A percentile compares a stretch with the other conserved stretches of the same genome.
Evolutionary conservation across 129 eudicot genomes (phyloP).

Genomic region (Kitagawia praeruptora): DNA sequence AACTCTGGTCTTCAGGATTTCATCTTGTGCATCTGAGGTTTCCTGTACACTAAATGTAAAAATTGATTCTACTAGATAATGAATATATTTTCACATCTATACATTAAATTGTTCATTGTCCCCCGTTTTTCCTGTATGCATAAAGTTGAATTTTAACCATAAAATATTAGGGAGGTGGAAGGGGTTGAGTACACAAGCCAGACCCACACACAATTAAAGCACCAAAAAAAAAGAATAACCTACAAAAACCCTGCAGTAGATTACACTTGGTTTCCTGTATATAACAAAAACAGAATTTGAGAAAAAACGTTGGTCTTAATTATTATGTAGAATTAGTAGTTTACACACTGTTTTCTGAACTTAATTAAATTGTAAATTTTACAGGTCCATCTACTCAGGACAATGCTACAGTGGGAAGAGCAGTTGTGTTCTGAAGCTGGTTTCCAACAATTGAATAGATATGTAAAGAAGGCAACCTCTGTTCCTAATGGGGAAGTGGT

Average conservation of each 20-base stretch:
- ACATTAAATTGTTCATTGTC: not conserved
- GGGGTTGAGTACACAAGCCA: too few species aligned
- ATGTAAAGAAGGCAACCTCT: slow-evolving; percentile 12
- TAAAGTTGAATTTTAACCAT: too few species aligned
- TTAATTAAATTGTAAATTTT: not conserved
- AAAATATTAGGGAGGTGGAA: too few species aligned
- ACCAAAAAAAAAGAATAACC: not conserved
- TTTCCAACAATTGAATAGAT: slow-evolving; percentile 20
- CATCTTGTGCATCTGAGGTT: not conserved
- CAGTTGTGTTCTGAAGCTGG: slow-evolving; percentile 83
- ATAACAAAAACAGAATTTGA: not conserved
- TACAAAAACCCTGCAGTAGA: not conserved
- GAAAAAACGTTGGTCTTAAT: not conserved
- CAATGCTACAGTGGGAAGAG: slow-evolving; percentile 98
- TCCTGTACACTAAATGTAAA: not conserved
- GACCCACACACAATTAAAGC: too few species aligned
- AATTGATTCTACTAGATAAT: not conserved
- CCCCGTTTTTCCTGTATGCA: not conserved
- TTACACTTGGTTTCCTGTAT: not conserved
- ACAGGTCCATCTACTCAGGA: slow-evolving; percentile 74
- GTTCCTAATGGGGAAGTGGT: slow-evolving; percentile 63
- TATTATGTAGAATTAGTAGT: not conserved
- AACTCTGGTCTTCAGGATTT: not conserved
- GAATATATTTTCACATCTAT: not conserved
- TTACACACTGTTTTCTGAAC: not conserved